Conservation (phyloP, 441 rosid species). For the Metrosideros polymorpha region DNA sequence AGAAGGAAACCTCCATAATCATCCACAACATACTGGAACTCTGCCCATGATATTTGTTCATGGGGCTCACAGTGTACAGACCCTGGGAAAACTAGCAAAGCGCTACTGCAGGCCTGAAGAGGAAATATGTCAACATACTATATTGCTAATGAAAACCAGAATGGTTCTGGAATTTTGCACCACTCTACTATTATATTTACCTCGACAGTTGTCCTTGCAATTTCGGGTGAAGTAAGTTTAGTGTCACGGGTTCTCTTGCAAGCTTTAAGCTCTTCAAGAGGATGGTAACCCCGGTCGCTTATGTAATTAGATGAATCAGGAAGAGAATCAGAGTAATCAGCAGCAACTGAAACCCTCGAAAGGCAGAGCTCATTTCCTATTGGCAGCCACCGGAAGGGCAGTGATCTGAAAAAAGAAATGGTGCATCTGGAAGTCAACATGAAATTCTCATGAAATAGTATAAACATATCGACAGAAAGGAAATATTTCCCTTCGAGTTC, state of each 20-base stretch:
- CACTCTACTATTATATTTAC: constrained; percentile 13
- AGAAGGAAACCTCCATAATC: constrained; percentile 75
- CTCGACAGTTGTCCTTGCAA: constrained; percentile 81
- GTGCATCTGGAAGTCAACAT: constrained; percentile 36
- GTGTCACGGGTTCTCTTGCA: constrained; percentile 47
- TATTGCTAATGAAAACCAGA: neutral
- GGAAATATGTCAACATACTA: constrained; percentile 1
- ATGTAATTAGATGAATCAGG: constrained; percentile 71
- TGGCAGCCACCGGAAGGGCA: constrained; percentile 42
- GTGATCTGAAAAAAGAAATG: constrained; percentile 36
- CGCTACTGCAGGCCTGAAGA: constrained; percentile 59
- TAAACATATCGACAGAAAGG: neutral
- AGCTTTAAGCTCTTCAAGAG: constrained; percentile 73
- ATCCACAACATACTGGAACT: constrained; percentile 67
- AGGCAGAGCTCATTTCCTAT: constrained; percentile 46
- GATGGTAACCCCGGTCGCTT: constrained; percentile 61
- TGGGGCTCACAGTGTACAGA: constrained; percentile 78
- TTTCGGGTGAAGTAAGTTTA: constrained; percentile 64
- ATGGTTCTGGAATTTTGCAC: neutral
- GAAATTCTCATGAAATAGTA: neutral
- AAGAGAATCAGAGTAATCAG: constrained; percentile 86
- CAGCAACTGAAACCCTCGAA: constrained; percentile 83
- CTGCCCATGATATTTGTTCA: constrained; percentile 76
- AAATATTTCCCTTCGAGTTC: neutral
- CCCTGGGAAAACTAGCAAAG: constrained; percentile 81